phyloP scores from a whole-genome alignment of 169 alveolate species.

The Plasmodium fragile region DNA sequence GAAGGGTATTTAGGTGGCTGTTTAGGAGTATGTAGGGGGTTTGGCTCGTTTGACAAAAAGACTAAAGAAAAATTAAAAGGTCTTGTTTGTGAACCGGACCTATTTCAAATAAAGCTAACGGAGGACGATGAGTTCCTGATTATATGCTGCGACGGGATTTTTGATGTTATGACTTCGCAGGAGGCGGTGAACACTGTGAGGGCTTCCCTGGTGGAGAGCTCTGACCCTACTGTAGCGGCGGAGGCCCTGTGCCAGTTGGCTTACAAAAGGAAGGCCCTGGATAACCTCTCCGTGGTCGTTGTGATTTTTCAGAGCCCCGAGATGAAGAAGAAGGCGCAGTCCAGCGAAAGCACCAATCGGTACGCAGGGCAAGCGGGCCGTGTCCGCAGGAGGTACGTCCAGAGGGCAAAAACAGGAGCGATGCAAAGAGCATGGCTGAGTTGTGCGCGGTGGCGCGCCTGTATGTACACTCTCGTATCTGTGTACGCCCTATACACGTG shows the following conservation, averaged over 20 bases:
- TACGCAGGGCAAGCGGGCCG: slow-evolving; percentile 51
- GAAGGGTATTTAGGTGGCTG: slow-evolving; percentile 96
- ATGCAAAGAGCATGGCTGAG: background rate
- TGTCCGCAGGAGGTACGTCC: slow-evolving; percentile 46
- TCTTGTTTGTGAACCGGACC: slow-evolving; percentile 96
- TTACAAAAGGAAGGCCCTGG: slow-evolving; percentile 81
- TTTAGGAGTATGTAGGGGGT: slow-evolving; percentile 95
- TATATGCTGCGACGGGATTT: slow-evolving; percentile 99
- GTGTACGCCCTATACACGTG: background rate
- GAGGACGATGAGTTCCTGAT: slow-evolving; percentile 94
- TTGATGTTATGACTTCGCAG: slow-evolving; percentile 96
- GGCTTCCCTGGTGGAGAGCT: slow-evolving; percentile 45
- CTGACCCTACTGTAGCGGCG: slow-evolving; percentile 81
- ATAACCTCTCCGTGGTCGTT: slow-evolving; percentile 82
- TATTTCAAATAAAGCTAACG: slow-evolving; percentile 87
- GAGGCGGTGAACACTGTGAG: slow-evolving; percentile 93
- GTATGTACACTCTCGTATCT: background rate
- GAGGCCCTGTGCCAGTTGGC: slow-evolving; percentile 81
- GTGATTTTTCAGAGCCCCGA: slow-evolving; percentile 81
- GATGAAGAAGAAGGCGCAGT: slow-evolving; percentile 17
- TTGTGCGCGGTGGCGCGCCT: background rate
- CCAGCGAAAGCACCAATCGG: background rate
- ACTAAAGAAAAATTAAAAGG: slow-evolving; percentile 92
- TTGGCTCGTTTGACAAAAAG: slow-evolving; percentile 96
- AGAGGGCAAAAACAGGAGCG: background rate